Evolutionary conservation across 2,329 filamentous ascomycete species (phyloP), one percentile per base, ranked within the genome.

Genomic region (Cercospora sp.): DNA sequence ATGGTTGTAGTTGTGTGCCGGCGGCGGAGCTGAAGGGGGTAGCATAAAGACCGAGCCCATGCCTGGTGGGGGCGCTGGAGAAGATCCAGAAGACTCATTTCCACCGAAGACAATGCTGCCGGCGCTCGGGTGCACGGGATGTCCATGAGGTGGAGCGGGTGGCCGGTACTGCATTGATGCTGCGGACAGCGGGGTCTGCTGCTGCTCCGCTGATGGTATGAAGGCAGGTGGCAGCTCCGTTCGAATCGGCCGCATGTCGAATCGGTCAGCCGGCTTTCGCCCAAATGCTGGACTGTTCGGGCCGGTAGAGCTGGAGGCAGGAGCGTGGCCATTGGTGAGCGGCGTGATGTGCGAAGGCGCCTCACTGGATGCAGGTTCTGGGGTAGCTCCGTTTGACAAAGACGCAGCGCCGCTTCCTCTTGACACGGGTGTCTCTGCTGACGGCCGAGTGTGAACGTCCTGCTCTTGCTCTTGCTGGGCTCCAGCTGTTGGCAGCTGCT

Each of bases 91-190:
- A 20, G 80, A 81, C 26, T 79, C 74, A 18, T 76, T 74, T 26
- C 78, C 78, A 48, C 79, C 78, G 70, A 82, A 83, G 23, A 80
- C 76, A 51, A 82, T 78, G 61, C 69, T 73, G 63, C 69, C 68
- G 13, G 68, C 65, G 70, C 75, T 76, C 8, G 73, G 73, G 58
- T 76, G 73, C 30, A 69, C 66, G 5, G 68, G 60, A 60, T 74
- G 72, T 18, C 64, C 64, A 26, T 72, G 65, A 20, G 72, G 57
- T 9, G 70, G 55, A 36, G 64, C 58, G 16, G 69, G 53, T 18
- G 60, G 67, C n/a, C 58, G 69, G 1, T 57, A 51, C 16, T 68
- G 63, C 16, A 74, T 71, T 18, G 73, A 74, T 2, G 67, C 58
- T 1, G 70, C 71, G 6, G 72, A 74, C 7, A 73, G 70, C 16